These are phyloP conservation scores for Gossypium bickii DNA, from an alignment of 345 rosid genomes.

Conservation along the genomic window DNA sequence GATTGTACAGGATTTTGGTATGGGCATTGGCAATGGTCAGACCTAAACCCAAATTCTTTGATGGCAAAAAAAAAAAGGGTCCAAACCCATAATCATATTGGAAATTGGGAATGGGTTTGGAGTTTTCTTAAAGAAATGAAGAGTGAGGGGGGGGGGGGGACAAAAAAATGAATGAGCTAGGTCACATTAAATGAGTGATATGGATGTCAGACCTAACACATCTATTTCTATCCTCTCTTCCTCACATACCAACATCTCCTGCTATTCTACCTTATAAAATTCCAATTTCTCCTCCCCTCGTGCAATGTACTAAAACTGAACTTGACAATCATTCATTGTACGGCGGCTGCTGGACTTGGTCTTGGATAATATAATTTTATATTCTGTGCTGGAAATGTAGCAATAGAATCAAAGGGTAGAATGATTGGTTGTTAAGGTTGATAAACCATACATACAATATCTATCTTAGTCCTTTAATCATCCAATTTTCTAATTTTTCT, in stretches of 20 bases:
- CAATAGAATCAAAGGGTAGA: background rate
- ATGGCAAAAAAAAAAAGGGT: too few species aligned
- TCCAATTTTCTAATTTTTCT: background rate
- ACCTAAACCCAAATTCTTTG: too few species aligned
- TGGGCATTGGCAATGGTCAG: too few species aligned
- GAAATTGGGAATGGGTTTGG: too few species aligned
- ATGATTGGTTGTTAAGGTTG: slow-evolving; percentile 5
- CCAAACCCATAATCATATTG: too few species aligned
- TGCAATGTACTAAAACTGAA: slow-evolving; percentile 3
- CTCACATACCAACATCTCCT: background rate
- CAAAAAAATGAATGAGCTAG: too few species aligned
- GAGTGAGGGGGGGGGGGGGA: too few species aligned
- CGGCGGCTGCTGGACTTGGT: background rate
- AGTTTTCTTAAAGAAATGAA: too few species aligned
- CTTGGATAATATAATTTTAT: background rate
- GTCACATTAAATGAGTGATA: background rate
- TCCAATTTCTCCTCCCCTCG: background rate
- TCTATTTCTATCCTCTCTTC: background rate
- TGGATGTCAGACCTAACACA: background rate
- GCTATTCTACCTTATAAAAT: background rate
- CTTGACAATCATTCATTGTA: slow-evolving; percentile 3
- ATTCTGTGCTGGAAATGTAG: background rate
- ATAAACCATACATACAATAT: background rate
- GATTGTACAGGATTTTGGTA: too few species aligned
- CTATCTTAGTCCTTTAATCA: background rate